These are phyloP conservation scores for Ogataea methylovora DNA, from an alignment of 805 yeast genomes.

Conservation along the genomic window DNA sequence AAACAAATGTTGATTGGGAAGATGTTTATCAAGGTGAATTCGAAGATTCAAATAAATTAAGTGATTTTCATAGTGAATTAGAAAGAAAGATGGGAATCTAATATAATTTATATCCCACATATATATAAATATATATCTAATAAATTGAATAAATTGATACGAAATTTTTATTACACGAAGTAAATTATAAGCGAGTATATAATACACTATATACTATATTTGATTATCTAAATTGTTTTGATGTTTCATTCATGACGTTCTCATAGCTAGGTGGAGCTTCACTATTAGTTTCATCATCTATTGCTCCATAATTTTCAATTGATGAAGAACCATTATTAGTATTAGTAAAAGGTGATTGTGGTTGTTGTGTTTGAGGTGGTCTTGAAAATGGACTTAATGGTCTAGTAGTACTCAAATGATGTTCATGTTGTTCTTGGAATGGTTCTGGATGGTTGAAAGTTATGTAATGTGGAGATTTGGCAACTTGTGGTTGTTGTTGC, in stretches of 20 bases:
- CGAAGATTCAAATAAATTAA: slow-evolving; percentile 29
- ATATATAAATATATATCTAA: not conserved
- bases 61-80: slow-evolving; percentile 68
- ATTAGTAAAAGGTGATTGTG: slow-evolving; percentile 9
- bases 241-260: slow-evolving; percentile 26
- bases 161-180: too few species aligned
- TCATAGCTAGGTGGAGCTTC: slow-evolving; percentile 27
- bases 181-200: too few species aligned
- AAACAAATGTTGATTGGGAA: slow-evolving; percentile 83
- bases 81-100: slow-evolving; percentile 54
- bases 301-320: slow-evolving; percentile 10
- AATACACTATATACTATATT: too few species aligned
- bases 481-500: slow-evolving; percentile 1
- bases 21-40: slow-evolving; percentile 62
- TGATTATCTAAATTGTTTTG: slow-evolving; percentile 15
- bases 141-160: not conserved
- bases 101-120: slow-evolving; percentile 3
- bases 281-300: slow-evolving; percentile 2
- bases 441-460: slow-evolving; percentile 26
- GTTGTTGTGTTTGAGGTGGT: slow-evolving; percentile 14
- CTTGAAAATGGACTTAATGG: slow-evolving; percentile 1
- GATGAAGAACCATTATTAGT: slow-evolving; percentile 6
- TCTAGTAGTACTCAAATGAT: not conserved
- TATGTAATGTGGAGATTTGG: slow-evolving; percentile 7
- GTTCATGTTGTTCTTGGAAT: slow-evolving; percentile 12